Conservation (phyloP, 768 basidiomycete genomes). For the Suillus clintonianus region DNA sequence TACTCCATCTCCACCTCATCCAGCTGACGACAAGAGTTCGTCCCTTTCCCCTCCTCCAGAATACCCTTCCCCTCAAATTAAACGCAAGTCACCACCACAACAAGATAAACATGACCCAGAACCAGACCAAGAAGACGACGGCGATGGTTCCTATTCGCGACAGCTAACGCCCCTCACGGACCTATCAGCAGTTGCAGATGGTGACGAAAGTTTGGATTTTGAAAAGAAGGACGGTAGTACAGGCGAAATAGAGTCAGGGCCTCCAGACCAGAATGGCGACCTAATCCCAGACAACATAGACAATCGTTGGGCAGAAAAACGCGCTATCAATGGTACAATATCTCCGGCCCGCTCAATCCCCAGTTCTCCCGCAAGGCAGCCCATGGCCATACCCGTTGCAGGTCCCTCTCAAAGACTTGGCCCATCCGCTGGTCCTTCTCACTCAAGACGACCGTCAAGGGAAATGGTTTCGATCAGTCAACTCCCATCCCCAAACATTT, state of each 20-base stretch:
- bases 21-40: slow-evolving; percentile 48
- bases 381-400: slow-evolving; percentile 18
- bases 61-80: slow-evolving; percentile 38
- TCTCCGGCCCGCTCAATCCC: slow-evolving; percentile 15
- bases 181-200: slow-evolving; percentile 67
- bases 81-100: slow-evolving; percentile 18
- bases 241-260: slow-evolving; percentile 37
- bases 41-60: slow-evolving; percentile 60
- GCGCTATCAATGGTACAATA: slow-evolving; percentile 20
- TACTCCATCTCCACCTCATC: slow-evolving; percentile 11
- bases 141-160: slow-evolving; percentile 48
- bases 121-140: slow-evolving; percentile 37
- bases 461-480: slow-evolving; percentile 31
- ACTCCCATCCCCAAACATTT: slow-evolving; percentile 25
- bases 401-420: slow-evolving; percentile 18
- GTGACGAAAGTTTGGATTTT: slow-evolving; percentile 40
- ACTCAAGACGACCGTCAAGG: slow-evolving; percentile 25
- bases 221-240: slow-evolving; percentile 16
- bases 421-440: slow-evolving; percentile 21
- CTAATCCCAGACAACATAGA: slow-evolving; percentile 13
- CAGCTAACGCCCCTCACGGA: slow-evolving; percentile 77
- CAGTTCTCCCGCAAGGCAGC: background rate
- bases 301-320: slow-evolving; percentile 17
- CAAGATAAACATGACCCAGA: slow-evolving; percentile 23
- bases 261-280: slow-evolving; percentile 17